Conservation (phyloP, 352 stramenopile genomes). For the Thalassiosira exigua region DNA sequence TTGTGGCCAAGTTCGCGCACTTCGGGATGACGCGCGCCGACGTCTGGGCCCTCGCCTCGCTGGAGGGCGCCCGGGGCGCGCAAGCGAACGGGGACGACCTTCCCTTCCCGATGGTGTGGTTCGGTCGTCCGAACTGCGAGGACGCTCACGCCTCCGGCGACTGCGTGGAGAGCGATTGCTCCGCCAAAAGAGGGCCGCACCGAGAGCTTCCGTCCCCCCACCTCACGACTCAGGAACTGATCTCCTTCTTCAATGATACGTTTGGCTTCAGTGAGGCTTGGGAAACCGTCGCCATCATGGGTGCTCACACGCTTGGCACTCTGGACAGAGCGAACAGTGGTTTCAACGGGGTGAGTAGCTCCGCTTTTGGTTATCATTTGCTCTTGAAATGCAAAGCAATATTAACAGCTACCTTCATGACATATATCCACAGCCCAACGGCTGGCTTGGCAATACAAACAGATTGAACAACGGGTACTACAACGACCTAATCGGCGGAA, state of each 20-base stretch:
- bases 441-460: constrained; percentile 19
- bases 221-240: constrained; percentile 37
- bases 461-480: constrained; percentile 19
- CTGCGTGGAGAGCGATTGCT: constrained; percentile 4
- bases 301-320: constrained; percentile 58
- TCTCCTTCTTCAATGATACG: constrained; percentile 29
- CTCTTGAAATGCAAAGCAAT: too few species aligned
- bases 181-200: constrained; percentile 4
- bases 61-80: constrained; percentile 12
- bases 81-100: constrained; percentile 11
- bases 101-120: constrained; percentile 15
- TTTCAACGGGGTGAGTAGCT: constrained; percentile 58
- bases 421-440: too few species aligned
- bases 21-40: constrained; percentile 54
- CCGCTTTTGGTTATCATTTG: too few species aligned
- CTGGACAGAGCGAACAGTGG: constrained; percentile 31
- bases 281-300: constrained; percentile 46
- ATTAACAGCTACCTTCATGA: too few species aligned
- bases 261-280: constrained; percentile 29
- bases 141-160: constrained; percentile 29
- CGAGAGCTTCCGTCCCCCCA: neutral
- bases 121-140: constrained; percentile 36
- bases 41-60: constrained; percentile 61
- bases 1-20: constrained; percentile 46
- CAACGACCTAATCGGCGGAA: neutral